Evolutionary conservation across 768 basidiomycete genomes (phyloP), one percentile per base, ranked within the genome.

Genomic region (Termitomyces sp.): DNA sequence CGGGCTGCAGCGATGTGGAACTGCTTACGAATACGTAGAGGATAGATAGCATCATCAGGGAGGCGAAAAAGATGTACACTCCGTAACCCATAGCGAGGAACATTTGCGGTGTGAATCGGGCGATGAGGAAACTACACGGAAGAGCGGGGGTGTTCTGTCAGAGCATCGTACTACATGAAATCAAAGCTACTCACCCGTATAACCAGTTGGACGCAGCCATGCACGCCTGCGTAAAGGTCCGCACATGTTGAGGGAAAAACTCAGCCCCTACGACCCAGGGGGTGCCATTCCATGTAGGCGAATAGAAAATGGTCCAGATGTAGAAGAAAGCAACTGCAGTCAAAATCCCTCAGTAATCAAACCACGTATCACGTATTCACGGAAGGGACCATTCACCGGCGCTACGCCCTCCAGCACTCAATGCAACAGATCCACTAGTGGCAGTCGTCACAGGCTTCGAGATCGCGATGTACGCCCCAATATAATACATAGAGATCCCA

Each of bases 211-310:
- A 74, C 2, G 70, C 71, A 9, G 73, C 71, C 63, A 72, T 72
- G 60, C 71, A 74, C 8, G 74, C 71, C 48, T 72, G 72, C n/a
- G 74, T 72, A 61, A 74, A 72, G 6, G 73, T 72, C 23, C 75
- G 63, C 7, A 75, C 73, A 62, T 75, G 74, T 53, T 74, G 73
- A 10, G 75, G 77, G 69, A 79, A 79, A 53, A 79, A 70, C 58
- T 78, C 79, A 16, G 75, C 72, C 26, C 70, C 70, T 18, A 79
- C 70, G 33, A 79, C 76, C 79, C 79, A 80, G 2, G 78, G 77
- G 1, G 77, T 76, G 13, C 78, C 80, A 56, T 80, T 80, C 73
- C 76, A 78, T 0, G 71, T 70, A 6, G 76, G 71, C 2, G 70
- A 70, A 57, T 76, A 77, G 60, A 73, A 75, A 13, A 72, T 65